Base-by-base conservation (phyloP, 2,329 filamentous ascomycete species). In the Cordyceps sp. region DNA sequence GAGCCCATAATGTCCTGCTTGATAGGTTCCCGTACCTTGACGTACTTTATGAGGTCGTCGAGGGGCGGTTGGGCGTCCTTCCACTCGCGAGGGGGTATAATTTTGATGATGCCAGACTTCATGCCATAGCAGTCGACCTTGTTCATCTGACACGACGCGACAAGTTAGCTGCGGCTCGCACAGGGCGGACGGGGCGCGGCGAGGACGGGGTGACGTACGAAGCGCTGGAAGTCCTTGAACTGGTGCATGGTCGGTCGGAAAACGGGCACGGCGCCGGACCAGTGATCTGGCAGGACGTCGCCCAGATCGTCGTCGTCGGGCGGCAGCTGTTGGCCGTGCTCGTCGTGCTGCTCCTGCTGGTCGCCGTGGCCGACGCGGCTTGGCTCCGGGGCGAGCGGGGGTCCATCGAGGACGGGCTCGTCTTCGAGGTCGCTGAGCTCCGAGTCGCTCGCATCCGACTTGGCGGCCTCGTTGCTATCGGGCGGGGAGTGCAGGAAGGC, bases 1-100 rank as follows among this genome's bases (percentile, higher is more conserved):
- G 82, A 84, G 26, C 90, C 90, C 65, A 92, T 88, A 46, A 98
- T 98, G 47, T 98, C 90, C 55, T 98, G 90, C 49, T 85, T 93
- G 52, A 98, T 96, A 4, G 90, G 90, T 42, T 98, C 92, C 55
- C 88, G 88, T 47, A 98, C 86, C 49, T 77, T 78, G 53, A 98
- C 82, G 39, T 79, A 77, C 58, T 94, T 96, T 41, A 98, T 71
- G 31, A 84, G 68, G 45, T 94, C 80, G 48, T 90, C 76, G 39
- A 94, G 71, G 24, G 70, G 63, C 13, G 82, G 81, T 24, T 90
- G 74, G 18, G 73, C 66, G 40, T 86, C 73, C 55, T 72, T 90
- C 90, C 90, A 98, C 70, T 96, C 86, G 46, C 78, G 61, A 1
- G 90, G 90, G 19, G 90, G 86, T 33, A 96, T 78, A 36, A 98